These are phyloP conservation scores for Hymenoscyphus albidus DNA, from an alignment of 2,329 filamentous ascomycete genomes.

Conservation along the genomic window DNA sequence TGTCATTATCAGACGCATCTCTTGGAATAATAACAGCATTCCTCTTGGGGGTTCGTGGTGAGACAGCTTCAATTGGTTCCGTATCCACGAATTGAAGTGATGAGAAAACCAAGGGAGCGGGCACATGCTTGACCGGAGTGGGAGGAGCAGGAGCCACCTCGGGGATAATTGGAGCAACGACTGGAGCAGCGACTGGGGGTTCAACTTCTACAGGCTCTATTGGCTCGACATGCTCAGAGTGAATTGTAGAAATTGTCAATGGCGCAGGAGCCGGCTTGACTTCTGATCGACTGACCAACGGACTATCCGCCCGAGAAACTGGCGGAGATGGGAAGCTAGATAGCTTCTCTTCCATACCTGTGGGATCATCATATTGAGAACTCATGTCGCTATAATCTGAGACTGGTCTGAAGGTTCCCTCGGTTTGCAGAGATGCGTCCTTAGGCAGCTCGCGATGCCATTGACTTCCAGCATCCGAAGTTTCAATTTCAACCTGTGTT, in stretches of 20 bases:
- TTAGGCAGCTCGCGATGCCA: constrained; percentile 30
- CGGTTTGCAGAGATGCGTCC: constrained; percentile 14
- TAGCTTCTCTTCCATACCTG: constrained; percentile 48
- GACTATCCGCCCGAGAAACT: constrained; percentile 35
- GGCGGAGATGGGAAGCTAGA: constrained; percentile 54
- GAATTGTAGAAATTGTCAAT: constrained; percentile 41
- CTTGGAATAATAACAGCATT: constrained; percentile 55
- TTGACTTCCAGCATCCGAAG: constrained; percentile 30
- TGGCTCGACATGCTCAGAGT: constrained; percentile 40
- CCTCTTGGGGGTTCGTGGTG: constrained; percentile 49
- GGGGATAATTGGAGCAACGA: constrained; percentile 5
- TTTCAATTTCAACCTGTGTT: constrained; percentile 5
- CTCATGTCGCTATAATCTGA: constrained; percentile 52
- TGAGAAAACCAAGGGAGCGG: constrained; percentile 31
- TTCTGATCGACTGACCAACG: constrained; percentile 18
- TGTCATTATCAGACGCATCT: constrained; percentile 37
- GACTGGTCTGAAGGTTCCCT: constrained; percentile 40
- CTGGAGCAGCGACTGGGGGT: constrained; percentile 4
- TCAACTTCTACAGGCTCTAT: constrained; percentile 12
- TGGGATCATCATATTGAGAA: constrained; percentile 48
- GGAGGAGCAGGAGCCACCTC: not conserved
- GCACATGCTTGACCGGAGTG: constrained; percentile 25
- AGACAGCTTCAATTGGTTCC: constrained; percentile 32
- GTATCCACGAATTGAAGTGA: constrained; percentile 31
- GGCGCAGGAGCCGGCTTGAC: constrained; percentile 15